Conservation (phyloP, 768 basidiomycete genomes). For the Rhodosporidiobolus odoratus region DNA sequence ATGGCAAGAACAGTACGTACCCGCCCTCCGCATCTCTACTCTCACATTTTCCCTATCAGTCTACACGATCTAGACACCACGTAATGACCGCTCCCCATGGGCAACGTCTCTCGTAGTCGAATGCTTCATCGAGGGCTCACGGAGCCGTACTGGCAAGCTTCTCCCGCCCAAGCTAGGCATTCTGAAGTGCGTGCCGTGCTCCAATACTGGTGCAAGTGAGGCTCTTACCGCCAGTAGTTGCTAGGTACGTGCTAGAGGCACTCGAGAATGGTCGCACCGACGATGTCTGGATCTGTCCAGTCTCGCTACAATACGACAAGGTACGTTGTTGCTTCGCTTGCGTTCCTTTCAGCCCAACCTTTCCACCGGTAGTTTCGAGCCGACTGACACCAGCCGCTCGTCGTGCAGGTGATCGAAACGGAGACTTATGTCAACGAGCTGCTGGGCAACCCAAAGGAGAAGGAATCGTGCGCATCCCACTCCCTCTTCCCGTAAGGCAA, state of each 20-base stretch:
- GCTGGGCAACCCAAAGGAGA: slow-evolving; percentile 40
- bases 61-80: background rate
- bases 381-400: too few species aligned
- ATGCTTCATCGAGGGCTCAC: slow-evolving; percentile 40
- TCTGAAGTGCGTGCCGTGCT: slow-evolving; percentile 16
- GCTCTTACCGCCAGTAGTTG: too few species aligned
- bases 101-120: too few species aligned
- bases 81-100: background rate
- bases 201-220: too few species aligned
- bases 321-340: slow-evolving; percentile 1
- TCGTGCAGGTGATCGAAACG: slow-evolving; percentile 18
- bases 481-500: background rate
- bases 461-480: slow-evolving; percentile 25
- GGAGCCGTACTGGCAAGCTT: slow-evolving; percentile 39
- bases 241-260: slow-evolving; percentile 29
- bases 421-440: slow-evolving; percentile 38
- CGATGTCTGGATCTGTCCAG: slow-evolving; percentile 27
- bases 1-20: slow-evolving; percentile 30
- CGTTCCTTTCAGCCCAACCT: too few species aligned
- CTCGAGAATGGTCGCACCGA: slow-evolving; percentile 23
- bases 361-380: too few species aligned
- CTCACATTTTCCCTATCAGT: background rate
- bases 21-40: background rate
- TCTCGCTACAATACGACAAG: slow-evolving; percentile 42
- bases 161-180: slow-evolving; percentile 40